Evolutionary conservation across 148 eudicot genomes (phyloP), one percentile per base, ranked within the genome.

Genomic region (Dianthus caryophyllus): DNA sequence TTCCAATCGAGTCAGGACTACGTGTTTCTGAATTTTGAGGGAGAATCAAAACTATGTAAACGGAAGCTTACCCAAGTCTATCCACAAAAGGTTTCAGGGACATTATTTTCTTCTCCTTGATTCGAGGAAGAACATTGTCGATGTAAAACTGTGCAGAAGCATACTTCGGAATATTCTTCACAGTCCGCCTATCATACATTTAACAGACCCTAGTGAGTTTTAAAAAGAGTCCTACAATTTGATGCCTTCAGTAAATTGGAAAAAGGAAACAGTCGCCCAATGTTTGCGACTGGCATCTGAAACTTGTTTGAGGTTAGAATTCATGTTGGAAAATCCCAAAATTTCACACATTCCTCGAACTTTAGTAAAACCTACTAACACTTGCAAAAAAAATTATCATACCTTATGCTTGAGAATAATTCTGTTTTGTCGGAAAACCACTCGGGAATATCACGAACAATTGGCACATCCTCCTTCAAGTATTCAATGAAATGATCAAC

Each of bases 41-140:
- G 33, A 43, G 17, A 31, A 14, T 18, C 16, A 60, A 20, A 9
- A 13, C 16, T 26, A 52, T 43, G 70, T 51, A 24, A 22, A 30
- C 71, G 65, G 65, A 22, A 74, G 74, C 91, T 86, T 77, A 94
- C 98, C 98, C 98, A 60, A 94, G 96, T 71, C 98, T 87, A 77
- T 94, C 98, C 69, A 94, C 98, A 83, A 94, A 94, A 78, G 98
- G 97, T 70, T 90, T 94, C 65, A 94, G 76, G 70, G 99, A 77
- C 99, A 94, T 94, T 74, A 90, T 90, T 81, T 86, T 94, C 89
- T 94, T 94, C 84, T 94, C 99, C 77, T 94, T 94, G 65, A 94
- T 67, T 41, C 99, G 92, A 78, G 99, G 99, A 71, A 94, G 81
- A 73, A 94, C 99, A 78, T 94, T 94, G 87, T 94, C 99, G 29